Conservation (phyloP, 192 early-diverging fungal genomes). For the Podila epicladia region DNA sequence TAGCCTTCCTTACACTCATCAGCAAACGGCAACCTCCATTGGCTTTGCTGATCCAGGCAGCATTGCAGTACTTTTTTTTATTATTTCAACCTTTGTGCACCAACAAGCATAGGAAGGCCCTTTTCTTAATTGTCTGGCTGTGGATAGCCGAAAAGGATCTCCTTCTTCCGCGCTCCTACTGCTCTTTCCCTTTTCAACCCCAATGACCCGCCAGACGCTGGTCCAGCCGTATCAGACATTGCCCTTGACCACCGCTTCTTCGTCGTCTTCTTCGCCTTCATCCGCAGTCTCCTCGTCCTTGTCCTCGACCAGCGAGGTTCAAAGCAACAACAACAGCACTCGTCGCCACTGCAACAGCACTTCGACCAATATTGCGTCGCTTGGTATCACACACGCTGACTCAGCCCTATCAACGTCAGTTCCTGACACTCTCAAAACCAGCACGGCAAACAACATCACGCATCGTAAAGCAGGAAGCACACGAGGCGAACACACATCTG, state of each 20-base stretch:
- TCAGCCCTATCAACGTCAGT: not conserved
- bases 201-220: slow-evolving; percentile 5
- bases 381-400: not conserved
- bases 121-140: not conserved
- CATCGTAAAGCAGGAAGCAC: not conserved
- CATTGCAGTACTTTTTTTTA: no score
- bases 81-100: no score
- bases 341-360: not conserved
- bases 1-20: no score
- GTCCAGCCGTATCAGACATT: slow-evolving; percentile 5
- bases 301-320: not conserved
- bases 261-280: not conserved
- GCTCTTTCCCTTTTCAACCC: not conserved
- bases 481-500: not conserved
- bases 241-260: not conserved
- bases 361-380: not conserved
- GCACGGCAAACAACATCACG: not conserved
- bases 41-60: no score
- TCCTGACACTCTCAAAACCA: not conserved
- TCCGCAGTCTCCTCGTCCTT: not conserved
- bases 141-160: not conserved
- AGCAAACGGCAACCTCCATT: no score
- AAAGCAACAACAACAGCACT: not conserved
- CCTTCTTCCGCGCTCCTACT: not conserved
- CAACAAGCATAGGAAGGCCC: not conserved